Base-by-base conservation (phyloP, 768 basidiomycete species). In the Leccinum boreale region DNA sequence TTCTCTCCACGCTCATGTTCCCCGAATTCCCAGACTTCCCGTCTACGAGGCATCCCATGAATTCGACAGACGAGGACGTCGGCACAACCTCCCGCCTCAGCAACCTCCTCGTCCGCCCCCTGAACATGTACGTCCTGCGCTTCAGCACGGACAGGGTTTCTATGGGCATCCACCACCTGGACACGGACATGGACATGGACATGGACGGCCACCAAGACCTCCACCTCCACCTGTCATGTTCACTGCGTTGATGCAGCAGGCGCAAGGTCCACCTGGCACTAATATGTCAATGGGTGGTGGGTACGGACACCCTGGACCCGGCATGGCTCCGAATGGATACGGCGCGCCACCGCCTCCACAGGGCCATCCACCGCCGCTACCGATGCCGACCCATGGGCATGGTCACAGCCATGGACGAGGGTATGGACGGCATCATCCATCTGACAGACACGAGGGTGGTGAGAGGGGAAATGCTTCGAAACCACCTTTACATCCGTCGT, bases 11-110 rank as follows among this genome's bases (percentile, higher is more conserved):
- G 14, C 47, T 53, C 48, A 53, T 14, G 28, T 46, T 39, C 2
- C 36, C 50, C 15, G 19, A 21, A 26, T 28, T 19, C 5, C 28
- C 57, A 92, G 90, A 49, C 77, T 91, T 26, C 89, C 89, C 4
- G 75, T 78, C 7, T 92, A 92, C 62, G 90, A 92, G 70, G 82
- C 90, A 1, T 92, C 90, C 1, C 90, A 92, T 61, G 90, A 92
- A 68, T 90, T 89, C 44, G 88, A 89, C 71, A 88, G 85, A 65
- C 85, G 87, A 28, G 85, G 84, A 3, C 84, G 87, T 21, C 79
- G 86, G 35, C 71, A 76, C 72, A 71, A 60, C 70, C 67, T 54
- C 42, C 62, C 65, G 26, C 65, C 68, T 33, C 72, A 60, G 26
- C 67, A 65, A 15, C 62, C 64, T 23, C 69, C 62, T 42, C 66